phyloP scores from a whole-genome alignment of 1,284 basidiomycete species.

The Leccinum huronense region DNA sequence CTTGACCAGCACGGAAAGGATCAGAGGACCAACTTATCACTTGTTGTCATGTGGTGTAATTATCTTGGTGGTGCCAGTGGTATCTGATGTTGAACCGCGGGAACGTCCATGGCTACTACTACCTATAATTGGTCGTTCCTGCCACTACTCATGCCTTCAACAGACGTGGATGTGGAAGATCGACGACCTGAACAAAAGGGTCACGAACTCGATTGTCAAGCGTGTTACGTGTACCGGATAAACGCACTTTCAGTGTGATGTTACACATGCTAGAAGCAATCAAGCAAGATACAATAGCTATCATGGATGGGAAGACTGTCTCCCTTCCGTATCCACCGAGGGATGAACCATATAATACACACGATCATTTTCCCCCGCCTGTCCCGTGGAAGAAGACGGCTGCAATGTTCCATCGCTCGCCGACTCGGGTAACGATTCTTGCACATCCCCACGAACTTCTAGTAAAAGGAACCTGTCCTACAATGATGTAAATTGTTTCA shows the following conservation, averaged over 20 bases:
- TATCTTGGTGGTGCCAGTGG: neutral
- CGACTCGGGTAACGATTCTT: slow-evolving; percentile 69
- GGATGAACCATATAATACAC: slow-evolving; percentile 82
- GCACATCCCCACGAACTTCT: slow-evolving; percentile 78
- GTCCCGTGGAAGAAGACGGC: slow-evolving; percentile 42
- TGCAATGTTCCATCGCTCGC: slow-evolving; percentile 54
- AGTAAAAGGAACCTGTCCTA: slow-evolving; percentile 82
- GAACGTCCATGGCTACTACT: no score
- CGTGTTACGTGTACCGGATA: no score
- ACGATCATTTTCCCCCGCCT: slow-evolving; percentile 57
- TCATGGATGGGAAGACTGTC: slow-evolving; percentile 38
- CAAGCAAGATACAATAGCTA: slow-evolving; percentile 5
- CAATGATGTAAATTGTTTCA: slow-evolving; percentile 8
- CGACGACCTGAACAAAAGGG: slow-evolving; percentile 28
- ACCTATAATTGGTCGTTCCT: no score
- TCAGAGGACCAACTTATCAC: slow-evolving; percentile 37
- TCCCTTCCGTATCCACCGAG: slow-evolving; percentile 66
- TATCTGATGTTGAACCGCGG: neutral
- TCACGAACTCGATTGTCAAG: slow-evolving; percentile 17
- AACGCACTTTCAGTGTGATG: neutral
- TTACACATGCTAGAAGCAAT: neutral
- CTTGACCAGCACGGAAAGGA: slow-evolving; percentile 51
- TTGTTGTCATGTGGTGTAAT: slow-evolving; percentile 28
- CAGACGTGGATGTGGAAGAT: slow-evolving; percentile 3
- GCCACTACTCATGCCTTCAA: no score